phyloP scores from a whole-genome alignment of 805 yeast genomes.

The Wickerhamomyces pijperi region DNA sequence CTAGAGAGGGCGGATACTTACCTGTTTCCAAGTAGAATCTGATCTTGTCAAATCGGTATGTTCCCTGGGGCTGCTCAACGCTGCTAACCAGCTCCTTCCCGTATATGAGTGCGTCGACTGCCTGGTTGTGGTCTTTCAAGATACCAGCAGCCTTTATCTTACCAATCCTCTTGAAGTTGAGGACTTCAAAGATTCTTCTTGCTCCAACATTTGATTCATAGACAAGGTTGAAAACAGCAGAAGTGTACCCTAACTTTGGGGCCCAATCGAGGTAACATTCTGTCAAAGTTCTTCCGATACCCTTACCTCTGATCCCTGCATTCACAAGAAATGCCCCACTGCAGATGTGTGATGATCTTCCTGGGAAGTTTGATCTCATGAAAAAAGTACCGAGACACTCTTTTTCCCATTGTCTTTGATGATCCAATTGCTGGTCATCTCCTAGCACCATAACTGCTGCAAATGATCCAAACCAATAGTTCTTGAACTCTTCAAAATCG shows the following conservation, averaged over 20 bases:
- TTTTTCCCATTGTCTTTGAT: slow-evolving; percentile 74
- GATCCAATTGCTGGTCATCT: slow-evolving; percentile 42
- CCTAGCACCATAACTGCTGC: slow-evolving; percentile 78
- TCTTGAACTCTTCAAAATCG: slow-evolving; percentile 63
- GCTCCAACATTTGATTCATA: slow-evolving; percentile 85
- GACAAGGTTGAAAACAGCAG: slow-evolving; percentile 72
- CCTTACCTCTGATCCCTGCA: slow-evolving; percentile 86
- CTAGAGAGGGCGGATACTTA: slow-evolving; percentile 72
- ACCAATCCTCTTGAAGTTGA: slow-evolving; percentile 71
- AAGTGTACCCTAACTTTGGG: slow-evolving; percentile 76
- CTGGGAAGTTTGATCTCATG: slow-evolving; percentile 84
- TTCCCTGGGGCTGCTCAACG: slow-evolving; percentile 28
- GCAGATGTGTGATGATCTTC: slow-evolving; percentile 87
- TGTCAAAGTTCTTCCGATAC: slow-evolving; percentile 77
- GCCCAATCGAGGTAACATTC: slow-evolving; percentile 90
- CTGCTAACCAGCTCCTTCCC: slow-evolving; percentile 65
- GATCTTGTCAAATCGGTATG: slow-evolving; percentile 60
- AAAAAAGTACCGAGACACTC: slow-evolving; percentile 84
- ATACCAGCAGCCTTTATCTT: slow-evolving; percentile 81
- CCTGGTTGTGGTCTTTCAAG: slow-evolving; percentile 69
- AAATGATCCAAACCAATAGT: slow-evolving; percentile 81
- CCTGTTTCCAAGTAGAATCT: slow-evolving; percentile 74
- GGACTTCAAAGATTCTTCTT: slow-evolving; percentile 62
- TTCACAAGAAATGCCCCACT: slow-evolving; percentile 83
- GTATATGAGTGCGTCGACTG: slow-evolving; percentile 81